Evolutionary conservation across 805 yeast genomes (phyloP).

Genomic region (Candida coleopterorum): DNA sequence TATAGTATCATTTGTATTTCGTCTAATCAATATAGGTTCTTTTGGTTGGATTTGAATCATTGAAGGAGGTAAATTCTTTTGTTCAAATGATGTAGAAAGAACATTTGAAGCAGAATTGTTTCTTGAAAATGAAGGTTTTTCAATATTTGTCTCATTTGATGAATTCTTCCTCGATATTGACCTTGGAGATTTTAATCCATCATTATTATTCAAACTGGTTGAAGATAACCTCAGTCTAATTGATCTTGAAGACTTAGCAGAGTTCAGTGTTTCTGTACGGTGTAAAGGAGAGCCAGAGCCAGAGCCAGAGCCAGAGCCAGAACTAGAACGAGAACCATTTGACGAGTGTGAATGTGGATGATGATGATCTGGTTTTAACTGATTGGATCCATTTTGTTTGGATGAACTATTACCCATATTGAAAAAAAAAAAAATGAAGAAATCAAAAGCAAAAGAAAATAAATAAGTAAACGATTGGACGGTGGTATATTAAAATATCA

Average conservation of each 20-base stretch:
- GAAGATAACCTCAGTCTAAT: constrained; percentile 34
- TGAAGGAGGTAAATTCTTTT: constrained; percentile 51
- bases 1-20: constrained; percentile 41
- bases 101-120: constrained; percentile 9
- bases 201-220: constrained; percentile 13
- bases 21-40: constrained; percentile 62
- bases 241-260: constrained; percentile 45
- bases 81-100: constrained; percentile 9
- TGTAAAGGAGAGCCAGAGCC: constrained; percentile 36
- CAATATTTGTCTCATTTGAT: constrained; percentile 7
- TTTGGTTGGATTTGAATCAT: constrained; percentile 69
- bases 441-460: neutral
- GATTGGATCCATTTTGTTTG: constrained; percentile 25
- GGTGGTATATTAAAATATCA: no score
- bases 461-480: neutral
- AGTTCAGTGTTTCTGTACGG: constrained; percentile 51
- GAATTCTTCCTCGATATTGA: constrained; percentile 28
- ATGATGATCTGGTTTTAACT: neutral
- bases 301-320: no score
- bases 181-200: constrained; percentile 22
- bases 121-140: constrained; percentile 6
- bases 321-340: no score
- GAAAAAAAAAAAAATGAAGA: neutral
- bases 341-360: neutral
- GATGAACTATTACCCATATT: constrained; percentile 52